phyloP scores from a whole-genome alignment of 108 stramenopile species.

The Nitzschia inconspicua region DNA sequence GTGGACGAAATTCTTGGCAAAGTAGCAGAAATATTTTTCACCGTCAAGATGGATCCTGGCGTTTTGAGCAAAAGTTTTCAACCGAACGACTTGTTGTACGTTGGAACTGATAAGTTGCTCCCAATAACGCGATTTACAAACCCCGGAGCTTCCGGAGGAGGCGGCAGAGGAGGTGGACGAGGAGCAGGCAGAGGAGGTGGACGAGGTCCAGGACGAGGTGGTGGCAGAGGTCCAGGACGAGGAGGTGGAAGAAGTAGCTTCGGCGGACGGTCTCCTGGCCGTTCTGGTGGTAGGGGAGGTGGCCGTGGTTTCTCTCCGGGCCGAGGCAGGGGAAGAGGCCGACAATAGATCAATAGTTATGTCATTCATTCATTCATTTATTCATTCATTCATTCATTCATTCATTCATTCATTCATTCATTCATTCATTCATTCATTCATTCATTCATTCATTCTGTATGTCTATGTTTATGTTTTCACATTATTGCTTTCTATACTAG shows the following conservation, averaged over 20 bases:
- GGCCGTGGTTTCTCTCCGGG: slow-evolving; percentile 18
- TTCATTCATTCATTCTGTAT: neutral
- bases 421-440: neutral
- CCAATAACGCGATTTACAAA: slow-evolving; percentile 91
- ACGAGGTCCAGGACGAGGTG: slow-evolving; percentile 38
- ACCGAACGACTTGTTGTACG: slow-evolving; percentile 84
- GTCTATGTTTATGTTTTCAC: too few relatives aligned
- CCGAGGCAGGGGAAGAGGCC: slow-evolving; percentile 24
- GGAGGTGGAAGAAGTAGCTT: slow-evolving; percentile 51
- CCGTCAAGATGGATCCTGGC: slow-evolving; percentile 95
- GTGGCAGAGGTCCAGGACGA: slow-evolving; percentile 51
- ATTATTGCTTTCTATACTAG: too few relatives aligned
- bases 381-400: neutral
- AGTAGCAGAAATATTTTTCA: slow-evolving; percentile 90
- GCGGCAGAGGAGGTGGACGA: slow-evolving; percentile 45
- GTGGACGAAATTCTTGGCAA: slow-evolving; percentile 98
- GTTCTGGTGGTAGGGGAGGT: slow-evolving; percentile 15
- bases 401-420: neutral
- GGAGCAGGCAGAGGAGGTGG: slow-evolving; percentile 51
- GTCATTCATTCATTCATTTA: neutral
- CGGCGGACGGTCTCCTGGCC: slow-evolving; percentile 38
- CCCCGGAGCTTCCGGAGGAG: slow-evolving; percentile 67
- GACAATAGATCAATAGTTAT: slow-evolving; percentile 15
- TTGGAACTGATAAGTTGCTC: slow-evolving; percentile 93
- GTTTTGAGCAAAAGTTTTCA: slow-evolving; percentile 88